Evolutionary conservation across 805 yeast species (phyloP), one percentile per base, ranked within the genome.

Genomic region (Candida nanaspora): DNA sequence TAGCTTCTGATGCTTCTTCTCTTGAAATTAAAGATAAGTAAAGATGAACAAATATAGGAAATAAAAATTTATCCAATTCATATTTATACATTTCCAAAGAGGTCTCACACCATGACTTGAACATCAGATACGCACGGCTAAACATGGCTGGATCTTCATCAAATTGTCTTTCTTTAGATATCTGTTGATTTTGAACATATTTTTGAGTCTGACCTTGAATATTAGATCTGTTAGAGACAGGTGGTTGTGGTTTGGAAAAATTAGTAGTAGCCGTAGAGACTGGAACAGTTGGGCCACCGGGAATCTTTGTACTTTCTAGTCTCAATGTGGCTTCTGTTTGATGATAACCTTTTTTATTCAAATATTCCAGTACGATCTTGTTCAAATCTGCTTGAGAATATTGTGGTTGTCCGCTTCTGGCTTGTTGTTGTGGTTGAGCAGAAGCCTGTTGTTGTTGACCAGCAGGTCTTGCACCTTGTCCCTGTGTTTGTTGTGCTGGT

Each of bases 241-340:
- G 63, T 11, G 64, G 56, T 7, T 59, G 49, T 6, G 68, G 67
- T 18, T 46, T 43, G 21, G 46, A 42, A 38, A 50, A 53, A 28
- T 56, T 46, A 2, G 69, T 66, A 50, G 61, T 72, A 3, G 72
- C 59, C 2, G 84, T 72, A 11, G 62, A 65, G 14, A 77, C 66
- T 1, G 78, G 69, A 2, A 63, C 64, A 11, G 80, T 65, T 6
- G 76, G 72, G 1, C 74, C 67, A 6, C 65, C 65, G 1, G 78
- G 73, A 6, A 73, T 72, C 44, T 82, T 79, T 1, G 86, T 72
- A 47, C 82, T 76, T 59, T 93, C 99, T 46, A 88, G 78, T 46
- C 98, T 76, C 38, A 93, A 71, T 82, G 89, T 86, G 2, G 96
- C 88, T 59, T 93, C 99, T 0, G 98, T 91, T 50, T 82, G 79